Evolutionary conservation across 225 moss, liverwort and hornwort genomes (phyloP).

Genomic region (Thuidium tamariscinum): DNA sequence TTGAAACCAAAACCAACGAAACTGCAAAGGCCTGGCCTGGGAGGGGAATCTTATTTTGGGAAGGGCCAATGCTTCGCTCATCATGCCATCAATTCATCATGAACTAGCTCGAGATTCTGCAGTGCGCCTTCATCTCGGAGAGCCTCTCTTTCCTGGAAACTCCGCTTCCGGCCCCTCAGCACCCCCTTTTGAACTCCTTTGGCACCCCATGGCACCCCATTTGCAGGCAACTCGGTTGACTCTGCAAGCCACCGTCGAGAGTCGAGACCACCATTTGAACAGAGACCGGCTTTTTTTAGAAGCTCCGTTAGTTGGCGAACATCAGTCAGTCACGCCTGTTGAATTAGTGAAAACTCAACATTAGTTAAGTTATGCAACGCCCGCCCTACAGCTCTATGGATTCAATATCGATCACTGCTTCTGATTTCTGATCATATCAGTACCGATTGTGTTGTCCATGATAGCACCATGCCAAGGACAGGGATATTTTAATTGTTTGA

Average conservation of each 20-base stretch:
- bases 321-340: background rate
- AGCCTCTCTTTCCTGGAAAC: background rate
- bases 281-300: background rate
- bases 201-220: background rate
- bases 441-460: no score
- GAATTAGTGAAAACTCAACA: background rate
- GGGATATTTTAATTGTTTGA: background rate
- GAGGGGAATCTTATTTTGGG: background rate
- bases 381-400: background rate
- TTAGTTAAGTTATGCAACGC: no score
- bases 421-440: no score
- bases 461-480: background rate
- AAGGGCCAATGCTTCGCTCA: conserved; percentile 4
- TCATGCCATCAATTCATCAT: background rate
- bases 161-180: background rate
- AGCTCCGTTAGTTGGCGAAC: background rate
- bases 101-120: background rate
- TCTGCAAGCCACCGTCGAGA: background rate
- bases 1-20: background rate
- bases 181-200: background rate
- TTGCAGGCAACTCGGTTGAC: background rate
- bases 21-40: background rate
- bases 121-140: background rate
- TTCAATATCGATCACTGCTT: background rate
- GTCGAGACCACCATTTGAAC: background rate